These are phyloP conservation scores for Jamesozyma rosinii DNA, from an alignment of 805 yeast species.

Conservation along the genomic window DNA sequence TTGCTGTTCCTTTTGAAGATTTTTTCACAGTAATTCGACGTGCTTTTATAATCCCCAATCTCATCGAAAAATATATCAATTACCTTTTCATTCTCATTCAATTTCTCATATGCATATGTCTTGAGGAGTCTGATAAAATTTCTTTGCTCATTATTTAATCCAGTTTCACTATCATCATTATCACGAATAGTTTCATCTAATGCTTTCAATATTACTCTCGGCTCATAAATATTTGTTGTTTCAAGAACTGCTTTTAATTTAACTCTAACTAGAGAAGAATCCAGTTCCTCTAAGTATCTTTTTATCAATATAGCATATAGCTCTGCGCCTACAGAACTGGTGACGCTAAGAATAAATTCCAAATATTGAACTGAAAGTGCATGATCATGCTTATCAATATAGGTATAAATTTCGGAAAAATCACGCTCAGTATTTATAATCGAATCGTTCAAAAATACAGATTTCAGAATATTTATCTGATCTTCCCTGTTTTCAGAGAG, in stretches of 20 bases:
- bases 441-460: conserved; percentile 58
- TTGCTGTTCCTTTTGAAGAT: conserved; percentile 34
- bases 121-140: conserved; percentile 23
- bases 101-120: conserved; percentile 47
- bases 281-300: conserved; percentile 34
- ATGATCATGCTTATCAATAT: conserved; percentile 30
- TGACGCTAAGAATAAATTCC: conserved; percentile 38
- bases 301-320: conserved; percentile 39
- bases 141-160: conserved; percentile 3
- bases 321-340: conserved; percentile 29
- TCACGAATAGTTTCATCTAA: conserved; percentile 4
- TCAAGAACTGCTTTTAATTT: conserved; percentile 33
- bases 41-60: conserved; percentile 45
- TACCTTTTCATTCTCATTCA: conserved; percentile 55
- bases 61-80: conserved; percentile 52
- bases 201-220: conserved; percentile 29
- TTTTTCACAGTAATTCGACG: conserved; percentile 51
- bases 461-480: conserved; percentile 29
- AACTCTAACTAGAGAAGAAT: conserved; percentile 11
- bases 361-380: conserved; percentile 39
- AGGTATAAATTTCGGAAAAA: conserved; percentile 44
- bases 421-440: conserved; percentile 52
- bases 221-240: conserved; percentile 32
- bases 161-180: conserved; percentile 1
- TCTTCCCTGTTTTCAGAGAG: conserved; percentile 18